A percentile compares a stretch with the other conserved stretches of the same genome.
These are phyloP conservation scores for Crithidia fasciculata DNA, from an alignment of 208 protist genomes.

Conservation along the genomic window DNA sequence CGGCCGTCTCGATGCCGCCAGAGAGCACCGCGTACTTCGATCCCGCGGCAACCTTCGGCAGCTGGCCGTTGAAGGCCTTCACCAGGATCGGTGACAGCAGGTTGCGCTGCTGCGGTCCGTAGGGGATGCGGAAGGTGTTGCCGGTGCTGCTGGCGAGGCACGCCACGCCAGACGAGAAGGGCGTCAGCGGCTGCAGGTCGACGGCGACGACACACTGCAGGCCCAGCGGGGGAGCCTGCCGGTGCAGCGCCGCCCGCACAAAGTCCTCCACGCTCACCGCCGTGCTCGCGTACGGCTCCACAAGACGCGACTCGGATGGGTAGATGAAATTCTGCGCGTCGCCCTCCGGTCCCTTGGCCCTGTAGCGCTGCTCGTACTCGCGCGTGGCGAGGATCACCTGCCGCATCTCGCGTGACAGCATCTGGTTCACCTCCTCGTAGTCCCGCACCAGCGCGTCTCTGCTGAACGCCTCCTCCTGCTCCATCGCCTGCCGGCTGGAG, in stretches of 20 bases:
- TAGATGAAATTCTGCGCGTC: slow-evolving; percentile 57
- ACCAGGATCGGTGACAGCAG: slow-evolving; percentile 57
- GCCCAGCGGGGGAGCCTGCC: slow-evolving; percentile 54
- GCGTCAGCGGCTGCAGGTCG: slow-evolving; percentile 79
- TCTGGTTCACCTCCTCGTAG: slow-evolving; percentile 64
- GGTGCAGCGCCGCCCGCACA: slow-evolving; percentile 60
- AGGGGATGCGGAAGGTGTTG: slow-evolving; percentile 74
- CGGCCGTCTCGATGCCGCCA: slow-evolving; percentile 76
- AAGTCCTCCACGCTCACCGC: slow-evolving; percentile 75
- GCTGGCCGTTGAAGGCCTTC: slow-evolving; percentile 81
- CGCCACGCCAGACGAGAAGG: slow-evolving; percentile 64
- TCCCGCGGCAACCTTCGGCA: slow-evolving; percentile 55
- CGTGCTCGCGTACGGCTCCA: slow-evolving; percentile 77
- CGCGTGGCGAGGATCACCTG: slow-evolving; percentile 56
- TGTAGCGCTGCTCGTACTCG: slow-evolving; percentile 73
- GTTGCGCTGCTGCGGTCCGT: slow-evolving; percentile 74
- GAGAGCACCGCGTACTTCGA: slow-evolving; percentile 79
- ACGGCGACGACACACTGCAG: slow-evolving; percentile 82
- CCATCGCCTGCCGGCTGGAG: slow-evolving; percentile 48
- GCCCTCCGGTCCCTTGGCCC: slow-evolving; percentile 35
- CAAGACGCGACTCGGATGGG: slow-evolving; percentile 53
- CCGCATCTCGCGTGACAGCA: slow-evolving; percentile 64
- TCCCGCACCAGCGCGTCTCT: slow-evolving; percentile 52
- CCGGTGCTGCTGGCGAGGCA: slow-evolving; percentile 85
- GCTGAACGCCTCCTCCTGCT: slow-evolving; percentile 56